Evolutionary conservation across 306 rosid genomes (phyloP).

Genomic region (Abrus precatorius): DNA sequence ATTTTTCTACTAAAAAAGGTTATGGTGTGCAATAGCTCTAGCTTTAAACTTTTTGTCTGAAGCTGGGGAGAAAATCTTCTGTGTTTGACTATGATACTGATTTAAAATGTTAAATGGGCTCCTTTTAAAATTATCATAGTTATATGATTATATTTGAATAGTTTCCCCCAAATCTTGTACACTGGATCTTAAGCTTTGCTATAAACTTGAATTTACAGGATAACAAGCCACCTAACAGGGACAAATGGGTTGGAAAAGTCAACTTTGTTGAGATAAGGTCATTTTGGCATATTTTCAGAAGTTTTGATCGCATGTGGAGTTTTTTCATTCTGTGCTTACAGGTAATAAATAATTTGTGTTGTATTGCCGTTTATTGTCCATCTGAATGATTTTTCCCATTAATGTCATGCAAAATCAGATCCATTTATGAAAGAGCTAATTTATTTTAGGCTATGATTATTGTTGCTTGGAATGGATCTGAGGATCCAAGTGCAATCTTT

Average conservation of each 20-base stretch:
- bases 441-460: slow-evolving; percentile 88
- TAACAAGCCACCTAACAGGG: slow-evolving; percentile 61
- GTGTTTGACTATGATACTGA: slow-evolving; percentile 20
- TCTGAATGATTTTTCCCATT: background rate
- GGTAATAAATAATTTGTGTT: slow-evolving; percentile 60
- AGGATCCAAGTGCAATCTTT: slow-evolving; percentile 78
- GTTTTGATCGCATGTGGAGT: slow-evolving; percentile 99
- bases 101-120: background rate
- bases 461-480: slow-evolving; percentile 93
- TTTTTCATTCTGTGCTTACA: slow-evolving; percentile 91
- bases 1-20: background rate
- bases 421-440: slow-evolving; percentile 46
- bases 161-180: slow-evolving; percentile 24
- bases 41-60: slow-evolving; percentile 28
- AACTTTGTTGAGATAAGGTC: slow-evolving; percentile 97
- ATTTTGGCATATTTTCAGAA: slow-evolving; percentile 95
- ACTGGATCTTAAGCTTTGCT: slow-evolving; percentile 36
- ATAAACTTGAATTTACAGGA: slow-evolving; percentile 62
- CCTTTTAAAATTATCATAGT: slow-evolving; percentile 2
- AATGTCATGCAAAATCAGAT: slow-evolving; percentile 23
- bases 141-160: slow-evolving; percentile 3
- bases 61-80: slow-evolving; percentile 9
- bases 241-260: slow-evolving; percentile 95
- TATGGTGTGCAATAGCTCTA: background rate
- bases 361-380: slow-evolving; percentile 16